phyloP scores from a whole-genome alignment of 257 asterid species.

The Solanum piurae region DNA sequence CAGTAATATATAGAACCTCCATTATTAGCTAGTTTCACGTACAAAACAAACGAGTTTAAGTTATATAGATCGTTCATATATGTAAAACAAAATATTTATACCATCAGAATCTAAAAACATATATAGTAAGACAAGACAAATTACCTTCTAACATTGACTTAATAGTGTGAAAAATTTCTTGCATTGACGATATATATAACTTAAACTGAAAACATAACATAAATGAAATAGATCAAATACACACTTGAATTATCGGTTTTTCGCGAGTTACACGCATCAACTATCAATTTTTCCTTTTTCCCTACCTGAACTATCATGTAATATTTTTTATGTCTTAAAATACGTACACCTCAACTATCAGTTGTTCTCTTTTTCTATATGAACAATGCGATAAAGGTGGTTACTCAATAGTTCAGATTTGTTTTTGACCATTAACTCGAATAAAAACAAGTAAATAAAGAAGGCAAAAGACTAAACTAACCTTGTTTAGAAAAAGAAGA shows the following conservation, averaged over 20 bases:
- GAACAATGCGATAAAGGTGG: not conserved
- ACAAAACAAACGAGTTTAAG: not conserved
- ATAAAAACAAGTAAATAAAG: not conserved
- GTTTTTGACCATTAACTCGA: not conserved
- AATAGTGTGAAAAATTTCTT: not conserved
- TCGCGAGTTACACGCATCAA: fast-evolving
- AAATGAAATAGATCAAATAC: too few species aligned
- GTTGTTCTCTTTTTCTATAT: not conserved
- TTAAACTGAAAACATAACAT: not conserved
- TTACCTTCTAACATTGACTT: not conserved
- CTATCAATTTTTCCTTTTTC: not conserved
- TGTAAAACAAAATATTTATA: not conserved
- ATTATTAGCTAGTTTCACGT: not conserved
- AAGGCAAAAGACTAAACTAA: not conserved
- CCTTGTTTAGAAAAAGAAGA: constrained; percentile 38
- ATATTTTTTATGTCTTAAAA: too few species aligned
- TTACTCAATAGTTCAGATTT: not conserved
- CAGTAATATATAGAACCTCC: not conserved
- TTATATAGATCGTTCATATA: not conserved
- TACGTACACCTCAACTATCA: not conserved
- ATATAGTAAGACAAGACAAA: too few species aligned
- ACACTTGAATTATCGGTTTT: not conserved
- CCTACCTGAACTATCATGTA: not conserved
- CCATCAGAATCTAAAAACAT: too few species aligned
- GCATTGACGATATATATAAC: not conserved